Evolutionary conservation across 768 basidiomycete genomes (phyloP).

Genomic region (Gymnopilus junonius): DNA sequence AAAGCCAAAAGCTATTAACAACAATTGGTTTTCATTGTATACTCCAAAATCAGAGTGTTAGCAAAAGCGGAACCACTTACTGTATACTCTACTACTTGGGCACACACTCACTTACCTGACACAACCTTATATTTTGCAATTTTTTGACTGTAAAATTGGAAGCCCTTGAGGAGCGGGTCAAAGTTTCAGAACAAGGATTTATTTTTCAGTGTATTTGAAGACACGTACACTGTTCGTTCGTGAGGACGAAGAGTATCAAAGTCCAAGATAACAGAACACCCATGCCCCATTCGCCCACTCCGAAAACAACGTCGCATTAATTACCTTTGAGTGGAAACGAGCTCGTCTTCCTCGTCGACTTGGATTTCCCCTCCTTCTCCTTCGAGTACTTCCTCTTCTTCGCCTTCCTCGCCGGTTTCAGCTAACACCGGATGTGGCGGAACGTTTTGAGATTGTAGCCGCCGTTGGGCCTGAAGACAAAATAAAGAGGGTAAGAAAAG

Average conservation of each 20-base stretch:
- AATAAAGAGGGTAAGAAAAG: constrained; percentile 1
- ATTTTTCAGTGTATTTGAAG: constrained; percentile 8
- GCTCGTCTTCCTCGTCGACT: constrained; percentile 34
- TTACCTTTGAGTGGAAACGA: constrained; percentile 47
- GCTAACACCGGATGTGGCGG: constrained; percentile 13
- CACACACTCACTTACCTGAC: too few species aligned
- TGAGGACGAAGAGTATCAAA: constrained; percentile 14
- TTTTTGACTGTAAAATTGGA: neutral
- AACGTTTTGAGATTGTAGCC: constrained; percentile 8
- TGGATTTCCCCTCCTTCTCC: constrained; percentile 29
- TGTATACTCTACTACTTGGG: too few species aligned
- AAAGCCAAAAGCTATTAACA: too few species aligned
- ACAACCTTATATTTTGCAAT: neutral
- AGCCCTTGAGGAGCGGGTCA: neutral
- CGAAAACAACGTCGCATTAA: neutral
- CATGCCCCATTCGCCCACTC: too few species aligned
- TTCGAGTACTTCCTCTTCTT: constrained; percentile 16
- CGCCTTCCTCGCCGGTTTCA: constrained; percentile 22
- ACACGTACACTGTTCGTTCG: constrained; percentile 23
- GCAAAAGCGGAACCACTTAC: too few species aligned
- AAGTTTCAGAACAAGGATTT: constrained; percentile 8
- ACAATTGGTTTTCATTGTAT: too few species aligned
- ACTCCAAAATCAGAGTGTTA: too few species aligned
- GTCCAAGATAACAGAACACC: neutral
- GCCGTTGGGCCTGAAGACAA: constrained; percentile 41